phyloP scores from a whole-genome alignment of 345 rosid species.

The Punica granatum region DNA sequence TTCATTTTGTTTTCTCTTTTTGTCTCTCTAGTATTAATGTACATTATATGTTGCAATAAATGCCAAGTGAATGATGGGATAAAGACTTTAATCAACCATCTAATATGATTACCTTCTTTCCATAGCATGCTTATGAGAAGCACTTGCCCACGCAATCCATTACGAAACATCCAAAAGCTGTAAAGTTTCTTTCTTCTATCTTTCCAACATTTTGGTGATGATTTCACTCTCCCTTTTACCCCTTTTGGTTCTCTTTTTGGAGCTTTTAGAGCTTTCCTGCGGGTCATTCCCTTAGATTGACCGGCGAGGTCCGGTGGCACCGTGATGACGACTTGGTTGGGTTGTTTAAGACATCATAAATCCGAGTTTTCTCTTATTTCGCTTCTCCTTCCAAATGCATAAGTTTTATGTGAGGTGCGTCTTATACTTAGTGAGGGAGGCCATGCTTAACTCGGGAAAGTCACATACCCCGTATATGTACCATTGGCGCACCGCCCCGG shows the following conservation, averaged over 20 bases:
- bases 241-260: background rate
- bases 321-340: too few species aligned
- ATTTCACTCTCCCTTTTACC: background rate
- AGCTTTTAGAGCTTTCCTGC: background rate
- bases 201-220: background rate
- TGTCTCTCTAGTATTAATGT: background rate
- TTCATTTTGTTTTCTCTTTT: too few species aligned
- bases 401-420: too few species aligned
- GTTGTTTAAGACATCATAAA: too few species aligned
- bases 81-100: background rate
- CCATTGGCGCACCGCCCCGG: too few species aligned
- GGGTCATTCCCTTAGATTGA: too few species aligned
- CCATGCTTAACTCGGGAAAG: too few species aligned
- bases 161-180: background rate
- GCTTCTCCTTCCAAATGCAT: too few species aligned
- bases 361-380: too few species aligned
- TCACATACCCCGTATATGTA: too few species aligned
- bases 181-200: background rate
- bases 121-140: background rate
- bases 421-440: too few species aligned
- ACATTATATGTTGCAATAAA: background rate
- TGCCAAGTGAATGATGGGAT: background rate
- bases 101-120: background rate
- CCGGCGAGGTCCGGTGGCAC: too few species aligned
- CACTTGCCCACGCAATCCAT: background rate